Base-by-base conservation (phyloP, 352 stramenopile species). In the Phytopythium ostracodes region DNA sequence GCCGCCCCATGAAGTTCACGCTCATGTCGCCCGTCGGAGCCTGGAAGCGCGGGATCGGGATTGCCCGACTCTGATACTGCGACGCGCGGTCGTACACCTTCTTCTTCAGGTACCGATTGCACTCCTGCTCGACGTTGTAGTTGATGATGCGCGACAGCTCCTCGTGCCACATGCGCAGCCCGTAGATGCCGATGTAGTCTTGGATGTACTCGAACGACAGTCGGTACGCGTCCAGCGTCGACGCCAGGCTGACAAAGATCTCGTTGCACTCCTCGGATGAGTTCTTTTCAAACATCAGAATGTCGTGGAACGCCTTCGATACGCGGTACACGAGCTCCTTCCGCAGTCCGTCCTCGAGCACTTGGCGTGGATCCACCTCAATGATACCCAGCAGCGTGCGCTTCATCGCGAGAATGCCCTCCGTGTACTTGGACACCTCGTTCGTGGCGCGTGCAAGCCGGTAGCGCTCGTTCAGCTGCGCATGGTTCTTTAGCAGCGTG, bases 121-220 rank as follows among this genome's bases (percentile, higher is more conserved):
- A 94, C 71, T 98, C 96, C 60, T 98, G 90, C 69, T 98, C 94
- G n/a, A 97, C 87, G 52, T 98, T 98, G 76, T 97, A 98, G 60
- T 96, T 96, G 62, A 98, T 96, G 62, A 98, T 96, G 20, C 96
- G 89, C 27, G 81, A 90, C 20, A 98, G 70, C 69, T 98, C 96
- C 69, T 98, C 87, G 65, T 98, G 91, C 94, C 93, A 98, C 78
- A 98, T 97, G 35, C 95, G 92, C 38, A 98, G 74, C 27, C 96
- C 94, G 63, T 97, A 92, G 59, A 98, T 96, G 33, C 84, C 91
- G 63, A 98, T 92, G 77, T 98, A 98, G 72, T 98, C 96, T 67
- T 98, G 94, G 35, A 98, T 94, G 68, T 98, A 98, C 75, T 98
- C 89, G 59, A 98, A 95, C 35, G 90, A 96, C 18, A 89, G 69